Evolutionary conservation across 345 rosid species (phyloP), one percentile per base, ranked within the genome.

Genomic region (Populus deltoides): DNA sequence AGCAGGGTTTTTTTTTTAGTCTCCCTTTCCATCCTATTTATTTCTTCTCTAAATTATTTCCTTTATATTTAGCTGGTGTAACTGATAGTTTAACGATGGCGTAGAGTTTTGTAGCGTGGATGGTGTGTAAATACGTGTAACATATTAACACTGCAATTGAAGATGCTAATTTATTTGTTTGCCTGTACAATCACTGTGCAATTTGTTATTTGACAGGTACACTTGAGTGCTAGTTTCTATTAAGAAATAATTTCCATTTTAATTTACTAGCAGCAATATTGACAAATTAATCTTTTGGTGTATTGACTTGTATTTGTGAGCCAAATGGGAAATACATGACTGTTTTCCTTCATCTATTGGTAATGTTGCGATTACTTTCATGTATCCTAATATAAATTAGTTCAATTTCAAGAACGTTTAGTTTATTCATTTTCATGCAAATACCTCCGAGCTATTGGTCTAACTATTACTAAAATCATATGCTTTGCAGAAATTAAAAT

Each of bases 101-200:
- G 45, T 51, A 77, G 81, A 11, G 68, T 57, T 66, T 71, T 73
- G 83, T 81, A 78, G 78, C 73, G n/a, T 55, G 72, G 72, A 43
- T 39, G 20, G 68, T 47, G 59, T 71, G 84, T 82, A 85, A 62
- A 77, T 73, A 73, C 33, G 33, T 68, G 62, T 73, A 73, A 29
- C 43, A 79, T 76, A 74, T 57, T 67, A 62, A 29, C 77, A 75
- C 38, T 80, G 83, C 75, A 68, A 82, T 78, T 68, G 74, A 73
- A 73, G 75, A 78, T 80, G 81, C 82, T 77, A 81, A 70, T 73
- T 78, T 73, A 69, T 78, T 77, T 81, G 66, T 36, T 78, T 73
- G 77, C 47, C 61, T 49, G 43, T 57, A 36, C 33, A 29, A 41
- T 20, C 1, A 69, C 13, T 0, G 47, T 43, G 72, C 63, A n/a